Percentiles rank a stretch among this genome's conserved stretches.
These are phyloP conservation scores for Beauveria caledonica DNA, from an alignment of 2,329 filamentous ascomycete species.

Conservation along the genomic window DNA sequence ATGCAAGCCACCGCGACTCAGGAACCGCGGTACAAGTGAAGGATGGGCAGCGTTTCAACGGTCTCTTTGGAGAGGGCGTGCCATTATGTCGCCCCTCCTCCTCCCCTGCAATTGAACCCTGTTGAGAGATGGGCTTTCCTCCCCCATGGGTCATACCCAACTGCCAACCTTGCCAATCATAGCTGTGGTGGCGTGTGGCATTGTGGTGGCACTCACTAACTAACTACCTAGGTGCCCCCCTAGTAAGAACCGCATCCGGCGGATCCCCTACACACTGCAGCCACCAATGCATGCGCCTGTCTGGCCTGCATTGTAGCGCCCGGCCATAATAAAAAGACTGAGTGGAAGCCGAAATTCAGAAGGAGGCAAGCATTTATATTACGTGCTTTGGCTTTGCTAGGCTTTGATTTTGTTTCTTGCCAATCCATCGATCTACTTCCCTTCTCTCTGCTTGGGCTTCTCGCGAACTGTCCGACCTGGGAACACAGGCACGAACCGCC, in stretches of 20 bases:
- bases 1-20: conserved; percentile 8
- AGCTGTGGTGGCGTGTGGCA: not conserved
- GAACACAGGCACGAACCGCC: not conserved
- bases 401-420: not conserved
- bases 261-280: not conserved
- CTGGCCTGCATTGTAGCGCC: not conserved
- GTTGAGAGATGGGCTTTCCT: not conserved
- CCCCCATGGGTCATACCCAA: not conserved
- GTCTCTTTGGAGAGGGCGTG: conserved; percentile 1
- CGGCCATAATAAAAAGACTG: not conserved
- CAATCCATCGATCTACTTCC: not conserved
- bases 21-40: not conserved
- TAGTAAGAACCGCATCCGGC: conserved; percentile 6
- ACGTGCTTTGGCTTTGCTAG: not conserved
- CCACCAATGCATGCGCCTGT: conserved; percentile 1
- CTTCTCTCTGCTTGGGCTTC: not conserved
- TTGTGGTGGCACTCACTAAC: not conserved
- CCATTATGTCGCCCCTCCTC: not conserved
- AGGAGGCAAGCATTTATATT: not conserved
- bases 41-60: not conserved
- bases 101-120: not conserved
- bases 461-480: not conserved
- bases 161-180: not conserved
- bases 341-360: not conserved
- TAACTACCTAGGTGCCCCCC: no score